A percentile compares a stretch with the other conserved stretches of the same genome.
Evolutionary conservation across 805 yeast genomes (phyloP).

Genomic region (Sporopachydermia quercuum): DNA sequence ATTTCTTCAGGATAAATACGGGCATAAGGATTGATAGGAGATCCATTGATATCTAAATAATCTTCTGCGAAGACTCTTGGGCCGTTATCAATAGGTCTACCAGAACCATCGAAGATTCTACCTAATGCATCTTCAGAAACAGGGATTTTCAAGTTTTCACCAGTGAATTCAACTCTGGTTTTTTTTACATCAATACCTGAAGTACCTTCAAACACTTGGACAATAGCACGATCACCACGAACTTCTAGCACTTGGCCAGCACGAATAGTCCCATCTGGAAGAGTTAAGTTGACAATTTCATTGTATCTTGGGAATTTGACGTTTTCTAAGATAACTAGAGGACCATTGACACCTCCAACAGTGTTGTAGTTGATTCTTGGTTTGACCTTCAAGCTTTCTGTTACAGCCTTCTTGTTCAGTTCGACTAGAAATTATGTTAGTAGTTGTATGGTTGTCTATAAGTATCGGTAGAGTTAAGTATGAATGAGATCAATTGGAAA

Average conservation of each 20-base stretch:
- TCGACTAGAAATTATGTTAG: constrained; percentile 35
- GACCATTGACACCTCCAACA: constrained; percentile 97
- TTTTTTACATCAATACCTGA: constrained; percentile 97
- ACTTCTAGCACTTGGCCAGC: constrained; percentile 98
- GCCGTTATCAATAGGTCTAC: constrained; percentile 96
- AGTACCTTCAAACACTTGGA: constrained; percentile 98
- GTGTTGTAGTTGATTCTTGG: constrained; percentile 92
- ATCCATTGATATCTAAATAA: constrained; percentile 94
- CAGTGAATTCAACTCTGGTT: constrained; percentile 95
- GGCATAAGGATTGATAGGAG: constrained; percentile 96
- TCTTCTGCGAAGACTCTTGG: constrained; percentile 98
- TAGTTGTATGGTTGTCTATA: constrained; percentile 16
- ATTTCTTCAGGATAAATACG: constrained; percentile 99
- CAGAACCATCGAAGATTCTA: constrained; percentile 97
- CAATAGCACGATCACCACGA: constrained; percentile 92
- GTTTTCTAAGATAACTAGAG: constrained; percentile 79
- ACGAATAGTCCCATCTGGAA: constrained; percentile 89
- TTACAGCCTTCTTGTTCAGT: constrained; percentile 81
- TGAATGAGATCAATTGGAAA: not conserved
- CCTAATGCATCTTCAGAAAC: constrained; percentile 97
- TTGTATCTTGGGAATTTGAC: constrained; percentile 84
- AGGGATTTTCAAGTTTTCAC: constrained; percentile 81
- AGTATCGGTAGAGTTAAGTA: not conserved
- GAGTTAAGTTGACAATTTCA: constrained; percentile 91
- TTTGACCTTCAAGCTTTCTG: constrained; percentile 79